Evolutionary conservation across 768 basidiomycete genomes (phyloP).

Genomic region (Chalciporus pseudorubinellus): DNA sequence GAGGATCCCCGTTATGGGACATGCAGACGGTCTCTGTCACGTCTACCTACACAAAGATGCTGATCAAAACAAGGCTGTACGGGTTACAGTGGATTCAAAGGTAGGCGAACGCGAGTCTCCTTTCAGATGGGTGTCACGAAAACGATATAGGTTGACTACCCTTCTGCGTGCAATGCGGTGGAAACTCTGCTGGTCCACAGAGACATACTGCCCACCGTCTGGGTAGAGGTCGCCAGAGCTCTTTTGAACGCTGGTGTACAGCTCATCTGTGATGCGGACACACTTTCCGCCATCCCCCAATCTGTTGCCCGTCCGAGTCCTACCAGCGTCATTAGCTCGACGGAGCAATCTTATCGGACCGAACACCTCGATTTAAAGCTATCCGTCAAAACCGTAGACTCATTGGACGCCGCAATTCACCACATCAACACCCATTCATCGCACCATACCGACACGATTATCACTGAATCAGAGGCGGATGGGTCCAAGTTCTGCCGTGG

Average conservation of each 20-base stretch:
- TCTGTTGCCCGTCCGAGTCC: constrained; percentile 37
- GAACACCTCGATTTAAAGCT: constrained; percentile 88
- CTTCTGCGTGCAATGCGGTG: constrained; percentile 91
- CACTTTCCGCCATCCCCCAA: constrained; percentile 55
- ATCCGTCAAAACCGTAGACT: constrained; percentile 74
- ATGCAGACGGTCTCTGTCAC: constrained; percentile 93
- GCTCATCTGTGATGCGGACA: constrained; percentile 73
- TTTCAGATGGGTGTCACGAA: neutral
- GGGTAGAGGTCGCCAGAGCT: constrained; percentile 75
- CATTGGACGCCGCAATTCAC: constrained; percentile 68
- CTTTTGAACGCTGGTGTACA: constrained; percentile 68
- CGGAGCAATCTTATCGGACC: constrained; percentile 68
- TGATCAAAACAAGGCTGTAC: constrained; percentile 71
- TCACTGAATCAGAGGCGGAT: constrained; percentile 72
- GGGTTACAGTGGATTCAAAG: constrained; percentile 89
- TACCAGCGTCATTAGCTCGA: constrained; percentile 50
- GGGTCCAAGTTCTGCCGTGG: constrained; percentile 78
- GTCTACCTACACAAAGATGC: constrained; percentile 88
- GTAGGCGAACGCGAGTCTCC: constrained; percentile 38
- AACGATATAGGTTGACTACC: constrained; percentile 73
- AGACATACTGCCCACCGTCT: constrained; percentile 65
- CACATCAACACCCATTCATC: constrained; percentile 94
- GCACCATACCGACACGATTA: constrained; percentile 92
- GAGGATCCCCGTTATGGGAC: constrained; percentile 97
- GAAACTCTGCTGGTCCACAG: constrained; percentile 89